Evolutionary conservation across 129 eudicot genomes (phyloP).

Genomic region (Sambucus nigra): DNA sequence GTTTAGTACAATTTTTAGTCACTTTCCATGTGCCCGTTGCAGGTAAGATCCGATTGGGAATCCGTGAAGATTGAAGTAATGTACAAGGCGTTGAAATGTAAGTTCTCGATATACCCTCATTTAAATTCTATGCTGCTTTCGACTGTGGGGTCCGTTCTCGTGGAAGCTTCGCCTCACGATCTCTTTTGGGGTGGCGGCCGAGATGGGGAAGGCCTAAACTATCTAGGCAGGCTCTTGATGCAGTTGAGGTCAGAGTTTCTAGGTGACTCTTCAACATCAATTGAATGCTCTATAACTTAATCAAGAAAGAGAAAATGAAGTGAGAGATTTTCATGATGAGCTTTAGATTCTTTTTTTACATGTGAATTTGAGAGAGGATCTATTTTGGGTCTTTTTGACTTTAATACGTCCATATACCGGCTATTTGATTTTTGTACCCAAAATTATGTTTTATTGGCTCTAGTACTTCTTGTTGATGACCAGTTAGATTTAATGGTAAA

Average conservation of each 20-base stretch:
- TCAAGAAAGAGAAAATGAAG: conserved; percentile 3
- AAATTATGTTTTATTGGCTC: too few relatives aligned
- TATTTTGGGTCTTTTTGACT: too few relatives aligned
- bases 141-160: conserved; percentile 76
- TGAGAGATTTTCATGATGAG: not conserved
- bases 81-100: conserved; percentile 80
- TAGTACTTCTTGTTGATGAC: too few relatives aligned
- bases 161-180: conserved; percentile 99
- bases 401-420: too few relatives aligned
- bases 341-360: not conserved
- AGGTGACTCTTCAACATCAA: conserved; percentile 32
- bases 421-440: too few relatives aligned
- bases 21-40: too few relatives aligned
- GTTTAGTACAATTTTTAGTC: too few relatives aligned
- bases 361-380: too few relatives aligned
- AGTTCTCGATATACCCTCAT: conserved; percentile 68
- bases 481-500: too few relatives aligned
- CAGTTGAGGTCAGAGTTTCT: conserved; percentile 81
- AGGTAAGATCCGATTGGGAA: conserved; percentile 83
- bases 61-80: conserved; percentile 58
- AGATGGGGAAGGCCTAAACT: conserved; percentile 95
- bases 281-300: conserved; percentile 15
- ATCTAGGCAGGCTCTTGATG: conserved; percentile 87
- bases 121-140: conserved; percentile 68
- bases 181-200: conserved; percentile 99